A percentile compares a stretch with the other conserved stretches of the same genome.
phyloP scores from a whole-genome alignment of 75 land plant species.

The Gnetum montanum region DNA sequence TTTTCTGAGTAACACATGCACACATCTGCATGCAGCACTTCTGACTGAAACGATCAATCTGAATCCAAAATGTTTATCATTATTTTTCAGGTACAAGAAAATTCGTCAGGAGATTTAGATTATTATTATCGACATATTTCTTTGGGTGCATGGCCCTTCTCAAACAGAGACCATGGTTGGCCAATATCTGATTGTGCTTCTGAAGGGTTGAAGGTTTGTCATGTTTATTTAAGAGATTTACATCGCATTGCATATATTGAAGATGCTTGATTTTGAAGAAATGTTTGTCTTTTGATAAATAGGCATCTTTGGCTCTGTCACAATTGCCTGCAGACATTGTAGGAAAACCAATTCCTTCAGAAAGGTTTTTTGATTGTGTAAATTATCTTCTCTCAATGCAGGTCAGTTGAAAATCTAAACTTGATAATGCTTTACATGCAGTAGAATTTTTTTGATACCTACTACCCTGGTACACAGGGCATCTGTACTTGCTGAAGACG shows the following conservation, averaged over 20 bases:
- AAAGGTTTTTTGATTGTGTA: constrained; percentile 73
- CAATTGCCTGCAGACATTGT: constrained; percentile 52
- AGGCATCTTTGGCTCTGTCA: constrained; percentile 50
- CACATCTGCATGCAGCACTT: no score
- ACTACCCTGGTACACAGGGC: no score
- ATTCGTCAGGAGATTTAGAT: constrained; percentile 65
- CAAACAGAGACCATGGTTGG: constrained; percentile 94
- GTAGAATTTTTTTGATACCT: no score
- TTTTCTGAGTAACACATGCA: neutral
- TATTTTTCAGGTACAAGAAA: constrained; percentile 53
- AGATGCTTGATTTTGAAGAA: no score
- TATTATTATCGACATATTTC: constrained; percentile 85
- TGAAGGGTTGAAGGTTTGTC: constrained; percentile 84
- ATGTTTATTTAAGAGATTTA: no score
- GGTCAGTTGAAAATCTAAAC: constrained; percentile 22
- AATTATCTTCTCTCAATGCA: constrained; percentile 85
- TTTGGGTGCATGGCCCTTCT: constrained; percentile 95
- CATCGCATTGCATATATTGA: no score
- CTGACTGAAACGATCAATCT: neutral
- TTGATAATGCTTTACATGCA: no score
- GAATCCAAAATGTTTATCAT: neutral
- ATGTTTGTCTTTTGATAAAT: constrained; percentile 7
- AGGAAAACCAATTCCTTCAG: constrained; percentile 53
- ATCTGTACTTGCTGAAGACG: no score
- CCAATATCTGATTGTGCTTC: constrained; percentile 80